Conservation (phyloP, 495 filamentous ascomycete genomes). For the Neurospora sp. region DNA sequence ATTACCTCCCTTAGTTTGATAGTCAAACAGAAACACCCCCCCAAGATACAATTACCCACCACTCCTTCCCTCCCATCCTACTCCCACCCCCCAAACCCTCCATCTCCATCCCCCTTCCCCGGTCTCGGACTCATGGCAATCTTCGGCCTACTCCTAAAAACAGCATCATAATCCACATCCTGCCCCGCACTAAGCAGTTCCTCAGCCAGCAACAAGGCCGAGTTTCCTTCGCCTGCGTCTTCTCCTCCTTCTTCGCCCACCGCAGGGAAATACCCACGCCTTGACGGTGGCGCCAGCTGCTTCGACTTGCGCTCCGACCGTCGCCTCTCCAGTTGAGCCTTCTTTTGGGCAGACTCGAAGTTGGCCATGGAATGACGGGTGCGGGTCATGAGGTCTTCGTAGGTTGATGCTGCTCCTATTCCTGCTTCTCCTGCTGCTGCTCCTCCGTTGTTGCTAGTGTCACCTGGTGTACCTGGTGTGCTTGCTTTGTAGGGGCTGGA, state of each 20-base stretch:
- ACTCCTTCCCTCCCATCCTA: not conserved
- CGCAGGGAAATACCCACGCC: slow-evolving; percentile 26
- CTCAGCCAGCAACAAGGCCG: slow-evolving; percentile 18
- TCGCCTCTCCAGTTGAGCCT: slow-evolving; percentile 48
- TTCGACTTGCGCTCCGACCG: slow-evolving; percentile 36
- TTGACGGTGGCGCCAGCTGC: slow-evolving; percentile 11
- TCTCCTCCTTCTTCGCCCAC: slow-evolving; percentile 25
- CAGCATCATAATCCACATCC: slow-evolving; percentile 72
- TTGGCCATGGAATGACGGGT: slow-evolving; percentile 76
- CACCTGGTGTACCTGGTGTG: not conserved
- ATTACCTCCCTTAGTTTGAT: not conserved
- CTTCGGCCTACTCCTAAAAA: slow-evolving; percentile 78
- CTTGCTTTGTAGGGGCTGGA: not conserved
- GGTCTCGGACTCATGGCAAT: slow-evolving; percentile 70
- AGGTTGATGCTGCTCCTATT: not conserved
- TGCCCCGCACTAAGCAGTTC: slow-evolving; percentile 37
- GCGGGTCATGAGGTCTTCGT: slow-evolving; percentile 53
- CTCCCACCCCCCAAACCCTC: slow-evolving; percentile 1
- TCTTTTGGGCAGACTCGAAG: slow-evolving; percentile 39
- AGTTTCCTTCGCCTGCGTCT: slow-evolving; percentile 2
- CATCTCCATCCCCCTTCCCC: slow-evolving; percentile 12
- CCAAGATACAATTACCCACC: not conserved
- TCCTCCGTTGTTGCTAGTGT: not conserved
- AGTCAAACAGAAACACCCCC: not conserved
- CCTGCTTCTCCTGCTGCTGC: not conserved